Evolutionary conservation across 2,329 filamentous ascomycete species (phyloP).

Genomic region (Colletotrichum zoysiae): DNA sequence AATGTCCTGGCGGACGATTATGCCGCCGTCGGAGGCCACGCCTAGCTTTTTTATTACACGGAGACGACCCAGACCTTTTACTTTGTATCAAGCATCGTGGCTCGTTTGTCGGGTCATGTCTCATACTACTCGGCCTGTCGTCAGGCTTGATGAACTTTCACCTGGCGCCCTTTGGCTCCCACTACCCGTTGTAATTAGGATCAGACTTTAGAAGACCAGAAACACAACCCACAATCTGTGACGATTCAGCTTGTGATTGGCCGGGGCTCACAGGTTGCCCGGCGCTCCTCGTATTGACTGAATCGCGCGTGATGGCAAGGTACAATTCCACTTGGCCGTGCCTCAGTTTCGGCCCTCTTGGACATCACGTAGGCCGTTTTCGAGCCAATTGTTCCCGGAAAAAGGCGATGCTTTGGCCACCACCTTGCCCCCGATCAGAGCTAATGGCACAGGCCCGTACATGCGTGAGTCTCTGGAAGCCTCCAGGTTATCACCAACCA

Average conservation of each 20-base stretch:
- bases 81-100: constrained; percentile 46
- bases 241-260: constrained; percentile 8
- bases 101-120: constrained; percentile 38
- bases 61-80: constrained; percentile 41
- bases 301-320: neutral
- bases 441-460: constrained; percentile 89
- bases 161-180: constrained; percentile 30
- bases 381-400: constrained; percentile 64
- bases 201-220: constrained; percentile 40
- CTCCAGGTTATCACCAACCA: constrained; percentile 88
- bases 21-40: constrained; percentile 15
- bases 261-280: neutral
- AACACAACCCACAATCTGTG: constrained; percentile 27
- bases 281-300: neutral
- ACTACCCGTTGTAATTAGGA: constrained; percentile 42
- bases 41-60: constrained; percentile 23
- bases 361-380: constrained; percentile 56
- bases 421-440: constrained; percentile 85
- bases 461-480: constrained; percentile 88
- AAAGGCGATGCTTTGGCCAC: constrained; percentile 71
- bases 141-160: constrained; percentile 37
- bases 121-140: constrained; percentile 32
- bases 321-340: neutral
- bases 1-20: constrained; percentile 10
- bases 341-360: constrained; percentile 29